Evolutionary conservation across 2,329 filamentous ascomycete genomes (phyloP).

Genomic region (Colletotrichum coccodes): DNA sequence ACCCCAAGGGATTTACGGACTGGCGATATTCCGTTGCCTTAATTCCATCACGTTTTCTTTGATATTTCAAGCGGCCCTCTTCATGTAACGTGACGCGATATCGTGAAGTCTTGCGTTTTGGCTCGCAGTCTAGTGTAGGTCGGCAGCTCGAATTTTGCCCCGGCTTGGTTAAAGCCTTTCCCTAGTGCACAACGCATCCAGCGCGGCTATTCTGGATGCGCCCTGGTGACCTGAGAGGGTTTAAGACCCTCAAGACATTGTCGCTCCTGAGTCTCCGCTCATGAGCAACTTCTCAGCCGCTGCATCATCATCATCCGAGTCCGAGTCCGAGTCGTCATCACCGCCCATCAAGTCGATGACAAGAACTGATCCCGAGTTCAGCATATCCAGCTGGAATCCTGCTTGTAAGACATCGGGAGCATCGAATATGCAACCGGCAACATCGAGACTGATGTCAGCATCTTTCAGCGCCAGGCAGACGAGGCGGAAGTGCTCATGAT

Average conservation of each 20-base stretch:
- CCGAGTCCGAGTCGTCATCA: constrained; percentile 32
- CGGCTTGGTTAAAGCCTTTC: not conserved
- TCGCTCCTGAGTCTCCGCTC: constrained; percentile 17
- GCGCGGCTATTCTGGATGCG: not conserved
- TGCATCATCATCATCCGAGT: constrained; percentile 32
- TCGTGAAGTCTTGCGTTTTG: too few species aligned
- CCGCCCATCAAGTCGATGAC: constrained; percentile 36
- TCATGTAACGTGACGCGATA: not conserved
- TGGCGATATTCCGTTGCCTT: too few species aligned
- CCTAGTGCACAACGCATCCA: too few species aligned
- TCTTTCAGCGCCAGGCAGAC: constrained; percentile 37
- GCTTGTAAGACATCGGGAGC: constrained; percentile 29
- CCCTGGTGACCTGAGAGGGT: not conserved
- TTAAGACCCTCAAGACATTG: not conserved
- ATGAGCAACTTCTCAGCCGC: constrained; percentile 18
- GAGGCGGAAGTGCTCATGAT: constrained; percentile 37
- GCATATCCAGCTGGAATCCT: constrained; percentile 36
- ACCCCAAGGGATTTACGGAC: too few species aligned
- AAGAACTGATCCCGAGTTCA: constrained; percentile 35
- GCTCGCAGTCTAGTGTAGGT: not conserved
- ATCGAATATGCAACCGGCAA: constrained; percentile 37
- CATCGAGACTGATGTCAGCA: constrained; percentile 35
- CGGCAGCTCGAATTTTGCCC: too few species aligned
- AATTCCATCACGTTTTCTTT: too few species aligned
- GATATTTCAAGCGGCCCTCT: not conserved